Evolutionary conservation across 2,329 filamentous ascomycete species (phyloP).

Genomic region (Colletotrichum simmondsii): DNA sequence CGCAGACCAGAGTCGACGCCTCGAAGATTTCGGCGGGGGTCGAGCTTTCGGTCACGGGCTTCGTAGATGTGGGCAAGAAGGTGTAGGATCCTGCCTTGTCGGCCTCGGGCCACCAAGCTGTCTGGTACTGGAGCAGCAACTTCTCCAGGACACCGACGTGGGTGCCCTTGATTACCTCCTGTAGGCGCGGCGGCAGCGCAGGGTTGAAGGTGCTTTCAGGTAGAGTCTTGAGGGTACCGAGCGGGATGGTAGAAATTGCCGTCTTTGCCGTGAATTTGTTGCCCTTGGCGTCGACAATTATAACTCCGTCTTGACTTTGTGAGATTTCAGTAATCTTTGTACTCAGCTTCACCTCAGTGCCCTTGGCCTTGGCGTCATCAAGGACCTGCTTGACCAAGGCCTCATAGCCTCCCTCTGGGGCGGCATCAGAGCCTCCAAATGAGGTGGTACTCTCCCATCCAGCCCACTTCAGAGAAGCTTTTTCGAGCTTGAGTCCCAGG

Average conservation of each 20-base stretch:
- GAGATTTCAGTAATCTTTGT: constrained; percentile 19
- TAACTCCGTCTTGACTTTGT: constrained; percentile 3
- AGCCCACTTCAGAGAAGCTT: constrained; percentile 31
- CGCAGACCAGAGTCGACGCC: constrained; percentile 28
- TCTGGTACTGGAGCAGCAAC: constrained; percentile 28
- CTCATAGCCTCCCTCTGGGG: constrained; percentile 30
- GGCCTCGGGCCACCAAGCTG: constrained; percentile 32
- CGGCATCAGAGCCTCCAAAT: constrained; percentile 30
- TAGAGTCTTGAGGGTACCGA: constrained; percentile 28
- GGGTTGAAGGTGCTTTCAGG: constrained; percentile 28
- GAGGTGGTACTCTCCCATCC: constrained; percentile 24
- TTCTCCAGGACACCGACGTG: constrained; percentile 31
- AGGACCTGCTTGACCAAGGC: constrained; percentile 23
- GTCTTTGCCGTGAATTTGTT: constrained; percentile 32
- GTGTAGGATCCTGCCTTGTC: constrained; percentile 26
- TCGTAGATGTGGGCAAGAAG: constrained; percentile 30
- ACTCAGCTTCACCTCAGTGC: constrained; percentile 24
- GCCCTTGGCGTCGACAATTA: constrained; percentile 21
- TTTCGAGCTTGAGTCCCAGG: constrained; percentile 30
- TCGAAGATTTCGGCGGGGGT: constrained; percentile 22
- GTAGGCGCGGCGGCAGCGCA: constrained; percentile 19
- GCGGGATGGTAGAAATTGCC: constrained; percentile 29
- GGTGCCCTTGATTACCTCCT: constrained; percentile 26
- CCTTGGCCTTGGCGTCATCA: constrained; percentile 26
- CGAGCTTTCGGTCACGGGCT: constrained; percentile 24